A percentile compares a stretch with the other conserved stretches of the same genome.
Evolutionary conservation across 768 basidiomycete genomes (phyloP).

Genomic region (Chiua virens): DNA sequence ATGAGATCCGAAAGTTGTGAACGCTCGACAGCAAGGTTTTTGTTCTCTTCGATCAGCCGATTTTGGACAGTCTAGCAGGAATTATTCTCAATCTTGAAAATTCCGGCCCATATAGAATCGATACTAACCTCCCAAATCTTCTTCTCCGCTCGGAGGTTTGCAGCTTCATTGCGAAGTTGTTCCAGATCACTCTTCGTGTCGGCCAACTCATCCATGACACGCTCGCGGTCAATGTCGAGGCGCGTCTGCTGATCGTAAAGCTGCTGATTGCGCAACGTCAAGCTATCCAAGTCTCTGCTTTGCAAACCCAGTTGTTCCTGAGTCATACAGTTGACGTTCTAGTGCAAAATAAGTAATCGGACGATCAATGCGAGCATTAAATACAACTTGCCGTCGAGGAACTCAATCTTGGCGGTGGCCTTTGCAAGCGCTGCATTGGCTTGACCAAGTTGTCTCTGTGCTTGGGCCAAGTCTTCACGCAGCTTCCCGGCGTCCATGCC

Average conservation of each 20-base stretch:
- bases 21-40: slow-evolving; percentile 73
- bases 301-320: slow-evolving; percentile 68
- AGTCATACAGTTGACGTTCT: slow-evolving; percentile 72
- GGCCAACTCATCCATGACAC: slow-evolving; percentile 66
- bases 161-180: slow-evolving; percentile 79
- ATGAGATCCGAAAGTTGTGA: slow-evolving; percentile 86
- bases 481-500: slow-evolving; percentile 70
- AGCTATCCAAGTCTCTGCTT: slow-evolving; percentile 61
- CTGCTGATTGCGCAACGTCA: slow-evolving; percentile 67
- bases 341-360: neutral
- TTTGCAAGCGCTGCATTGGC: slow-evolving; percentile 73
- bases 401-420: slow-evolving; percentile 79
- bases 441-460: slow-evolving; percentile 69
- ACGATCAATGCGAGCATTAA: neutral
- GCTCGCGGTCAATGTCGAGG: slow-evolving; percentile 71
- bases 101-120: neutral
- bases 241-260: slow-evolving; percentile 73
- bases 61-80: slow-evolving; percentile 64
- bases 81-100: slow-evolving; percentile 5
- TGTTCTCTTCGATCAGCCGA: slow-evolving; percentile 85
- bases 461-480: slow-evolving; percentile 63
- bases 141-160: slow-evolving; percentile 91
- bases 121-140: slow-evolving; percentile 84
- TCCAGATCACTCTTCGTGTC: slow-evolving; percentile 62
- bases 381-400: slow-evolving; percentile 60